Evolutionary conservation across 169 alveolate species (phyloP), one percentile per base, ranked within the genome.

Genomic region (Cryptosporidium felis): DNA sequence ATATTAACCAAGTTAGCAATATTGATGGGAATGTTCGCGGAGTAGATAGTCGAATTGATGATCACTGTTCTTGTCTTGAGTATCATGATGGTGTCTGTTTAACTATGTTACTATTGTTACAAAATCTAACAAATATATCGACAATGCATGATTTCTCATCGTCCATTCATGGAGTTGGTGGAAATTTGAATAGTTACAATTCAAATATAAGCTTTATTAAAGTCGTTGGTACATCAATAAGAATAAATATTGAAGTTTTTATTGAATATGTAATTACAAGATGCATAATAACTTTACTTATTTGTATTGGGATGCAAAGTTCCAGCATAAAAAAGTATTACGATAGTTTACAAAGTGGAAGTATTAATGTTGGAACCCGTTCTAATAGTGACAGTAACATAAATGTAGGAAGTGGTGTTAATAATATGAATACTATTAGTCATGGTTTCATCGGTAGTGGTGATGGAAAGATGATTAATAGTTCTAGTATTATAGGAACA

Each of bases 61-160:
- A 74, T 36, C 66, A 53, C 26, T 74, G 85, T 32, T 51, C 49
- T 1, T 74, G 74, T 53, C 42, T 74, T 21, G 85, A 74, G n/a
- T 53, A 74, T 36, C 63, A 74, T 23, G 85, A 74, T 36, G 59
- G 51, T 1, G 46, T 74, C 26, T 74, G 85, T 28, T 53, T 58
- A 9, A 14, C 40, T 30, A 18, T 74, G 42, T 16, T 74, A 23
- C 42, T 74, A 5, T 36, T 53, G 4, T 36, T 74, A 5, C 51
- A 74, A n/a, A 49, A 74, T 23, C 23, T 61, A 23, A 36, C 49
- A 36, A 61, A 38, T n/a, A 16, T 56, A 10, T 56, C 63, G n/a
- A 6, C 23, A 28, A 28, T 18, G 26, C 2, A 2, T 21, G 63
- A 56, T 12, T n/a, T 10, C 1, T 1, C 5, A 16, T 12, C 38